Evolutionary conservation across 768 basidiomycete species (phyloP).

Genomic region (Imleria badia): DNA sequence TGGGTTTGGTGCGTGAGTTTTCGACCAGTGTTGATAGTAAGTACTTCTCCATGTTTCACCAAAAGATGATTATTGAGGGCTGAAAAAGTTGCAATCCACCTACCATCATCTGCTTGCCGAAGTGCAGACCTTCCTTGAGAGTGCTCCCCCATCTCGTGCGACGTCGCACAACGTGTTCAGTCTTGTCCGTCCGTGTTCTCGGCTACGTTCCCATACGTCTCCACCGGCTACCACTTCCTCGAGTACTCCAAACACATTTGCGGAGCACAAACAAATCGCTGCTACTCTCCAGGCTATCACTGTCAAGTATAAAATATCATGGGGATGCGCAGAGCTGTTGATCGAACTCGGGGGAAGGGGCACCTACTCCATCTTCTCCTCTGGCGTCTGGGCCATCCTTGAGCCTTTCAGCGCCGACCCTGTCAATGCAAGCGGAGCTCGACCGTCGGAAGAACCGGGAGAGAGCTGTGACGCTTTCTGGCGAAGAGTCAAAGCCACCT

Average conservation of each 20-base stretch:
- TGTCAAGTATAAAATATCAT: slow-evolving; percentile 76
- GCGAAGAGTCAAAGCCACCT: slow-evolving; percentile 54
- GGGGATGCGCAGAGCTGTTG: slow-evolving; percentile 88
- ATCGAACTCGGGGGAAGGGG: slow-evolving; percentile 82
- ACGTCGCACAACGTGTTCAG: slow-evolving; percentile 52
- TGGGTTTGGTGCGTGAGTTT: slow-evolving; percentile 86
- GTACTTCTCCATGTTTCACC: slow-evolving; percentile 32
- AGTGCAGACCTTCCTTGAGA: slow-evolving; percentile 54
- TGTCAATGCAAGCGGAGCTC: slow-evolving; percentile 24
- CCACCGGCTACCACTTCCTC: slow-evolving; percentile 31
- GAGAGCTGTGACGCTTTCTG: slow-evolving; percentile 70
- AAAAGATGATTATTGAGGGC: slow-evolving; percentile 36
- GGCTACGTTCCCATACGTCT: slow-evolving; percentile 57
- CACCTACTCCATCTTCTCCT: slow-evolving; percentile 33
- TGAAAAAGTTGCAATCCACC: slow-evolving; percentile 65
- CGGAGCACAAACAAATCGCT: slow-evolving; percentile 55
- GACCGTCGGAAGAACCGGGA: slow-evolving; percentile 49
- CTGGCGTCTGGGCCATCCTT: slow-evolving; percentile 22
- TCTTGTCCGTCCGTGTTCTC: slow-evolving; percentile 44
- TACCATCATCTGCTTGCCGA: slow-evolving; percentile 56
- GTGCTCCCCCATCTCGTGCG: slow-evolving; percentile 40
- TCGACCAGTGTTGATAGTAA: slow-evolving; percentile 77
- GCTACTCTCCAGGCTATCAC: slow-evolving; percentile 63
- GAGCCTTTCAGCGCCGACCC: slow-evolving; percentile 42
- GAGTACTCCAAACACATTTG: slow-evolving; percentile 1